Evolutionary conservation across 2,329 filamentous ascomycete species (phyloP).

Genomic region (Seiridium unicorne): DNA sequence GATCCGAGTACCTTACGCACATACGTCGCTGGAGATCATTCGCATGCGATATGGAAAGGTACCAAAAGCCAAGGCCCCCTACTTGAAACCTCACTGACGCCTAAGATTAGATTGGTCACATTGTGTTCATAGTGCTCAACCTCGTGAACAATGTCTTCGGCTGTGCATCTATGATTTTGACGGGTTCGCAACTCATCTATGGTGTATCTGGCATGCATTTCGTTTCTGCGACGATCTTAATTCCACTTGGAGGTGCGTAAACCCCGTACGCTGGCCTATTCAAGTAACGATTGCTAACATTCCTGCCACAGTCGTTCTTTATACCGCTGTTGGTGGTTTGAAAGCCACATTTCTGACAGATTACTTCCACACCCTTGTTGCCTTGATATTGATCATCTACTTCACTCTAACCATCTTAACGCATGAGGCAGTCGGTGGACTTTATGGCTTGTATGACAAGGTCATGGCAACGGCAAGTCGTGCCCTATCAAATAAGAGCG

Average conservation of each 20-base stretch:
- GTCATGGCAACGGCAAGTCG: slow-evolving; percentile 35
- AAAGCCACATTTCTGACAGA: slow-evolving; percentile 50
- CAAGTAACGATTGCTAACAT: not conserved
- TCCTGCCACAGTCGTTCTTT: slow-evolving; percentile 35
- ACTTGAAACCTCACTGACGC: not conserved
- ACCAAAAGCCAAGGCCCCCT: not conserved
- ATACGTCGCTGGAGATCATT: slow-evolving; percentile 49
- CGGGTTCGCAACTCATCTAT: slow-evolving; percentile 41
- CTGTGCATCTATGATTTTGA: slow-evolving; percentile 41
- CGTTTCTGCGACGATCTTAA: slow-evolving; percentile 42
- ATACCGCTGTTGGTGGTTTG: slow-evolving; percentile 45
- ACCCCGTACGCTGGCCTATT: not conserved
- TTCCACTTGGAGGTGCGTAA: slow-evolving; percentile 36
- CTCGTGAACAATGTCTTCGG: slow-evolving; percentile 42
- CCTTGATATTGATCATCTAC: slow-evolving; percentile 45
- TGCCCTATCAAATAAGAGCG: not conserved
- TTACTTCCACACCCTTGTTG: slow-evolving; percentile 45
- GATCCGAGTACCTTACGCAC: slow-evolving; percentile 47
- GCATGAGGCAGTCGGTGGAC: slow-evolving; percentile 37
- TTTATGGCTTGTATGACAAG: slow-evolving; percentile 44
- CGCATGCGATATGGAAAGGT: slow-evolving; percentile 41
- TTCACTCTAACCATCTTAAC: slow-evolving; percentile 44
- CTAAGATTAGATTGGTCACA: slow-evolving; percentile 26
- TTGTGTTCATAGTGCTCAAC: slow-evolving; percentile 39
- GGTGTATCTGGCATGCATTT: slow-evolving; percentile 47